Conservation (phyloP, 2,329 filamentous ascomycete species). For the Daldinia eschscholtzii region DNA sequence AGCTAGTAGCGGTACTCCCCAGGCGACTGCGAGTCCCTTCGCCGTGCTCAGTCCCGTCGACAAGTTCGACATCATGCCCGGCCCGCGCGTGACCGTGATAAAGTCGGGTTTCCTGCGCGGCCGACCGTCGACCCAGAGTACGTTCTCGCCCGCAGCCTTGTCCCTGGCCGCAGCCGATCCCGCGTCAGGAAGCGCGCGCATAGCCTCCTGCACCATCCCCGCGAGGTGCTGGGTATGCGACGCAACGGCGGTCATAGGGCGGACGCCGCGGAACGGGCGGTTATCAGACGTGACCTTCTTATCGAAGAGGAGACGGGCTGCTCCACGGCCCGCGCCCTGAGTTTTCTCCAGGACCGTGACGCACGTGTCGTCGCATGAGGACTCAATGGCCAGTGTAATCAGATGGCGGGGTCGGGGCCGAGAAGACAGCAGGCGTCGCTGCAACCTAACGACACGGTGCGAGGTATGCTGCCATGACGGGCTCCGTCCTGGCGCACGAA, state of each 20-base stretch:
- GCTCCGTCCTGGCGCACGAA: not conserved
- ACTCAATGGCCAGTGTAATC: constrained; percentile 80
- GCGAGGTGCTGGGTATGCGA: constrained; percentile 82
- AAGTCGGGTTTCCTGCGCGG: constrained; percentile 76
- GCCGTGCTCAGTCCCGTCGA: constrained; percentile 83
- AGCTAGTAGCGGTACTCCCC: constrained; percentile 83
- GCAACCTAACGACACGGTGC: not conserved
- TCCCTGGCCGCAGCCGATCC: constrained; percentile 39
- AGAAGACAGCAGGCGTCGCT: constrained; percentile 25
- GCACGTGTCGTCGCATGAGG: constrained; percentile 92
- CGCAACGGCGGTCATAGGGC: constrained; percentile 79
- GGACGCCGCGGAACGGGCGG: constrained; percentile 79
- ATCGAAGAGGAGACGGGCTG: constrained; percentile 79
- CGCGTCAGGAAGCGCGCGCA: constrained; percentile 63
- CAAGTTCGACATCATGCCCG: constrained; percentile 86
- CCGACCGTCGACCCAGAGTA: constrained; percentile 48
- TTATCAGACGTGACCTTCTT: constrained; percentile 86
- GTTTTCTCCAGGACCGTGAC: constrained; percentile 81
- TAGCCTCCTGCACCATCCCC: constrained; percentile 73
- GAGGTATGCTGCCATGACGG: not conserved
- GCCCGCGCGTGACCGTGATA: constrained; percentile 89
- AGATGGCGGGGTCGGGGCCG: constrained; percentile 48
- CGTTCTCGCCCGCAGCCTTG: constrained; percentile 23
- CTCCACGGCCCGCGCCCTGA: constrained; percentile 33
- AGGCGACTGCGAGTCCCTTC: constrained; percentile 87